A percentile compares a stretch with the other conserved stretches of the same genome.
These are phyloP conservation scores for Echinosophora koreensis DNA, from an alignment of 306 rosid genomes.

Conservation along the genomic window DNA sequence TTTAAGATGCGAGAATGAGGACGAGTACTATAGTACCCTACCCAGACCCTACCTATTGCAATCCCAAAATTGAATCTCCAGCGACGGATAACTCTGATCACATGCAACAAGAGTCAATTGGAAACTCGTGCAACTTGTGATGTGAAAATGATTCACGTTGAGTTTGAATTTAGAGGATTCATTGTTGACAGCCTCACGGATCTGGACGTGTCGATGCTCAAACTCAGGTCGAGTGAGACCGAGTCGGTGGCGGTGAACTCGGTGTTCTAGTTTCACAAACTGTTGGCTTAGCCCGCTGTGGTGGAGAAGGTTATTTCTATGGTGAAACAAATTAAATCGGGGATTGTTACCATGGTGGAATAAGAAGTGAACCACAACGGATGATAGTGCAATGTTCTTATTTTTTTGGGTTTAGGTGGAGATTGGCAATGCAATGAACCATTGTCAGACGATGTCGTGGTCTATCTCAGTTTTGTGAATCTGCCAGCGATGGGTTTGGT, in stretches of 20 bases:
- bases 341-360: slow-evolving; percentile 84
- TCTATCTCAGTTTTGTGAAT: too few species aligned
- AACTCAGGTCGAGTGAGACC: slow-evolving; percentile 65
- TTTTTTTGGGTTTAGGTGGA: too few species aligned
- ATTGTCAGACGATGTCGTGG: too few species aligned
- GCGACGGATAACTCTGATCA: slow-evolving; percentile 82
- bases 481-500: too few species aligned
- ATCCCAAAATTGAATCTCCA: slow-evolving; percentile 82
- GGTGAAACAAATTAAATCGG: slow-evolving; percentile 77
- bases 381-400: background rate
- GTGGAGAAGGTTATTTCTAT: slow-evolving; percentile 78
- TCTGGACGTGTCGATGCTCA: slow-evolving; percentile 90
- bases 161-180: slow-evolving; percentile 85
- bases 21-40: too few species aligned
- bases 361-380: slow-evolving; percentile 92
- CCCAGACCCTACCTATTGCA: too few species aligned
- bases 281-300: slow-evolving; percentile 81
- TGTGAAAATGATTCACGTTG: slow-evolving; percentile 73
- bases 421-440: too few species aligned
- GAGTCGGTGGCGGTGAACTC: slow-evolving; percentile 93
- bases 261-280: slow-evolving; percentile 80
- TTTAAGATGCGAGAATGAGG: too few species aligned
- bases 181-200: slow-evolving; percentile 86
- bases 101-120: slow-evolving; percentile 83
- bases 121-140: slow-evolving; percentile 88